A percentile compares a stretch with the other conserved stretches of the same genome.
These are phyloP conservation scores for Candida xiaguanensis DNA, from an alignment of 805 yeast genomes.

Conservation along the genomic window DNA sequence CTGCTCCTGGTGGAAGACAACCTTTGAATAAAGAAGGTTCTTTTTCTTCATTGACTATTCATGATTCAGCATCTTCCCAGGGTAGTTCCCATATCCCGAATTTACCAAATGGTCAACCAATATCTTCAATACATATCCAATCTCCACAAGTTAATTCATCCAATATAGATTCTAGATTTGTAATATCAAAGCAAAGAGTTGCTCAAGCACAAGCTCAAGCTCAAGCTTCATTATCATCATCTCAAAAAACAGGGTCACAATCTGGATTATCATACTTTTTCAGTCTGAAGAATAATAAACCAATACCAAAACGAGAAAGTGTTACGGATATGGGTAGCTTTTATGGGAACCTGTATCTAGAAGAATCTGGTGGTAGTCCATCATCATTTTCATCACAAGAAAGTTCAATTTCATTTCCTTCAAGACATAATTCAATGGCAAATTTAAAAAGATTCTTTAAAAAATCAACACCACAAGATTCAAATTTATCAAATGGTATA, in stretches of 20 bases:
- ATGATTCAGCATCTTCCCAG: slow-evolving; percentile 1
- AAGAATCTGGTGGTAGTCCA: slow-evolving; percentile 26
- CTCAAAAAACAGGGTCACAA: slow-evolving; percentile 40
- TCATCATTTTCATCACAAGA: slow-evolving; percentile 35
- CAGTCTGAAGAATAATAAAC: slow-evolving; percentile 34
- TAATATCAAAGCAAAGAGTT: slow-evolving; percentile 74
- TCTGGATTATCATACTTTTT: slow-evolving; percentile 48
- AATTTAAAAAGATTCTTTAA: slow-evolving; percentile 72
- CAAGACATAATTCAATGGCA: slow-evolving; percentile 76
- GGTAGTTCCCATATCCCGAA: slow-evolving; percentile 41
- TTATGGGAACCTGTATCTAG: slow-evolving; percentile 35
- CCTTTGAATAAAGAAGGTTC: slow-evolving; percentile 12
- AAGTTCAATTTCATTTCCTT: slow-evolving; percentile 21
- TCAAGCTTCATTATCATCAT: slow-evolving; percentile 26
- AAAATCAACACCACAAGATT: slow-evolving; percentile 25
- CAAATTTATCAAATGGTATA: slow-evolving; percentile 22
- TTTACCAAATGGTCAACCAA: slow-evolving; percentile 54
- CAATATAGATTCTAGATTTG: slow-evolving; percentile 79
- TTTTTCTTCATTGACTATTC: slow-evolving; percentile 6
- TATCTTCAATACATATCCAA: slow-evolving; percentile 60
- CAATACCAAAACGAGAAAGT: slow-evolving; percentile 27
- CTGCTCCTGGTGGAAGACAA: slow-evolving; percentile 62
- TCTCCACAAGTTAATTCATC: slow-evolving; percentile 61
- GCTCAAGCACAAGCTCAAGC: slow-evolving; percentile 46
- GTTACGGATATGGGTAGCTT: slow-evolving; percentile 41